Percentiles rank a stretch among this genome's conserved stretches.
These are phyloP conservation scores for Mortierella sp. DNA, from an alignment of 371 early-diverging fungal genomes.

Conservation along the genomic window DNA sequence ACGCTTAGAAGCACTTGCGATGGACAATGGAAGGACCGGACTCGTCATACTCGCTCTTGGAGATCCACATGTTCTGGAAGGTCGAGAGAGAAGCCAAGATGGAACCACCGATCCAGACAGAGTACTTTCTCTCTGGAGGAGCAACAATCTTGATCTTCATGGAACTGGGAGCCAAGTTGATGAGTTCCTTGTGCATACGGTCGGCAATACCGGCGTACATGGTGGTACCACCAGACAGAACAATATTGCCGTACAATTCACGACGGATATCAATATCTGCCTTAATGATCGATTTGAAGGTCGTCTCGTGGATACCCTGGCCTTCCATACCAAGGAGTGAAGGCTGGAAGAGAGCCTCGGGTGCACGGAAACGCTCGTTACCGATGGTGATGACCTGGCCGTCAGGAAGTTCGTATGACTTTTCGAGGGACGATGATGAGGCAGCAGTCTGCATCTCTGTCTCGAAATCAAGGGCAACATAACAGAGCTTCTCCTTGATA, in stretches of 20 bases:
- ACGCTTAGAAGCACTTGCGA: slow-evolving; percentile 96
- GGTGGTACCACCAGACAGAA: slow-evolving; percentile 95
- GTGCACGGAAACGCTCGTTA: slow-evolving; percentile 79
- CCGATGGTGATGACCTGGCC: slow-evolving; percentile 83
- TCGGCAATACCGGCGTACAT: slow-evolving; percentile 90
- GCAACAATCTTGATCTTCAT: slow-evolving; percentile 96
- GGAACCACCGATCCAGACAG: slow-evolving; percentile 98
- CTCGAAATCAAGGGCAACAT: slow-evolving; percentile 87
- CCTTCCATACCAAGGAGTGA: slow-evolving; percentile 90
- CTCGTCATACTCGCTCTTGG: slow-evolving; percentile 97
- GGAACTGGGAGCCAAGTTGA: slow-evolving; percentile 84
- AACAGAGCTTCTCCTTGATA: slow-evolving; percentile 96
- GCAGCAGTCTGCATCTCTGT: slow-evolving; percentile 90
- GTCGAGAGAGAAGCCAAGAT: slow-evolving; percentile 88
- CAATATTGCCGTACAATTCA: slow-evolving; percentile 86
- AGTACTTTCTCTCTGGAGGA: slow-evolving; percentile 97
- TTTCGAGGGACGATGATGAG: slow-evolving; percentile 53
- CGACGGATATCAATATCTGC: slow-evolving; percentile 93
- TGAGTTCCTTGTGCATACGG: slow-evolving; percentile 89
- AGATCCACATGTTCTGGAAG: slow-evolving; percentile 69
- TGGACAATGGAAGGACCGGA: slow-evolving; percentile 98
- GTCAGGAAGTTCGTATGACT: slow-evolving; percentile 90
- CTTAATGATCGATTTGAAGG: slow-evolving; percentile 89
- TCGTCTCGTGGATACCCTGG: slow-evolving; percentile 89
- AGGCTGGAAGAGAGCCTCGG: slow-evolving; percentile 87